Conservation (phyloP, 352 stramenopile genomes). For the Globisporangium emineosum region DNA sequence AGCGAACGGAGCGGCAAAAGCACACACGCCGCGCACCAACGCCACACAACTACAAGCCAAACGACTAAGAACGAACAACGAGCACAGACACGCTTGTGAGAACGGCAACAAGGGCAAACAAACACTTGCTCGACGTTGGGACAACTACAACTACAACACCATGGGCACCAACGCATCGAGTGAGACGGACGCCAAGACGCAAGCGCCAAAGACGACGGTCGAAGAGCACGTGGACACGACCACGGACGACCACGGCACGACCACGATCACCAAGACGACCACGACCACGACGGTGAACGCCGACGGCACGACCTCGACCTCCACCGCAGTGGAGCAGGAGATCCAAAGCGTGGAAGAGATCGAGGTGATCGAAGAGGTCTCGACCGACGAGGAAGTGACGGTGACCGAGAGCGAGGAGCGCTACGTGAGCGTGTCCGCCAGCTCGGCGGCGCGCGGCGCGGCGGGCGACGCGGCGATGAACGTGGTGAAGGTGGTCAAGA, state of each 20-base stretch:
- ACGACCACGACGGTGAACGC: constrained; percentile 17
- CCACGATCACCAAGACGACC: constrained; percentile 14
- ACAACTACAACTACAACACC: background rate
- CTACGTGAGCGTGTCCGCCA: constrained; percentile 13
- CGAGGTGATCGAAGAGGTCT: constrained; percentile 17
- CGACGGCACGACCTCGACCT: constrained; percentile 17
- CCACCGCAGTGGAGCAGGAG: constrained; percentile 12
- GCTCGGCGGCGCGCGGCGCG: constrained; percentile 8
- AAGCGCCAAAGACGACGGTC: constrained; percentile 10
- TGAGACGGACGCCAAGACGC: constrained; percentile 9
- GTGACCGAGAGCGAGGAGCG: constrained; percentile 12
- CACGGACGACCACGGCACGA: constrained; percentile 14
- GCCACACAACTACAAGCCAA: background rate
- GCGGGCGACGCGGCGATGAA: constrained; percentile 5
- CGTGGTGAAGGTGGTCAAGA: background rate
- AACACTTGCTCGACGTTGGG: background rate
- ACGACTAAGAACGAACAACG: background rate
- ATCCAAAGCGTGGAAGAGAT: constrained; percentile 16
- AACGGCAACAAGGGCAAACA: background rate
- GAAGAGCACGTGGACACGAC: constrained; percentile 15
- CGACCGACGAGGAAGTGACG: constrained; percentile 13
- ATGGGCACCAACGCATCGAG: constrained; percentile 20
- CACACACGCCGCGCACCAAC: constrained; percentile 1
- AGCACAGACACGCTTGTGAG: background rate
- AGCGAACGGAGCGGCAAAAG: too few relatives aligned